Evolutionary conservation across 164 flowering plant genomes (phyloP), one percentile per base, ranked within the genome.

Genomic region (Magnolia kwangsiensis): DNA sequence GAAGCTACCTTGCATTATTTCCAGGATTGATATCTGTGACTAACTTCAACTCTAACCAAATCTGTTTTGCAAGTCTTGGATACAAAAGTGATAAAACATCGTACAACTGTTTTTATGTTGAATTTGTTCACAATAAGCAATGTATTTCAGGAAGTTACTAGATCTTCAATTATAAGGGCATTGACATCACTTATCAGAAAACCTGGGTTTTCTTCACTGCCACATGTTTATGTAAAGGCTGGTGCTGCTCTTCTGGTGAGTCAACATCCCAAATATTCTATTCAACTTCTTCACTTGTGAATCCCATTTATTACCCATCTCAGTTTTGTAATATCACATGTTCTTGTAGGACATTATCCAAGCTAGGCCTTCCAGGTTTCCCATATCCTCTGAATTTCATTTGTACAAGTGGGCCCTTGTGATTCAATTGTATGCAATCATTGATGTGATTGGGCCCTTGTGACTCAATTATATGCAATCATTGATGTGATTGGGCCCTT

Each of bases 221-320:
- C 98, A 10, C 94, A 87, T 71, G 70, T 29, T 63, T 87, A 88
- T 80, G 72, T 86, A 72, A 91, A 84, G 83, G 93, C 97, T 81
- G 98, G 97, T 68, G 84, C 90, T 49, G 82, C 83, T 21, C 90
- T 94, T 67, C 65, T 94, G 93, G 97, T 94, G 77, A 78, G 83
- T 29, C 1, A 21, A 45, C 61, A 49, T 67, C 50, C 21, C 23
- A 13, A 13, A 49, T 50, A 24, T 70, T 20, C 67, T 49, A 50
- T 9, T 59, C 24, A 27, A 13, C 18, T 49, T 70, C 21, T 45
- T 20, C 29, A 70, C 18, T 49, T 19, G 59, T 45, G 45, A 37
- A 50, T 71, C 14, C 7, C 49, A 14, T 37, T 11, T 55, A 16
- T 55, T 55, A 16, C 61, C 18, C 0, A 55, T 55, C 18, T 55